These are phyloP conservation scores for Paramecium primaurelia DNA, from an alignment of 73 alveolate species.

Conservation along the genomic window DNA sequence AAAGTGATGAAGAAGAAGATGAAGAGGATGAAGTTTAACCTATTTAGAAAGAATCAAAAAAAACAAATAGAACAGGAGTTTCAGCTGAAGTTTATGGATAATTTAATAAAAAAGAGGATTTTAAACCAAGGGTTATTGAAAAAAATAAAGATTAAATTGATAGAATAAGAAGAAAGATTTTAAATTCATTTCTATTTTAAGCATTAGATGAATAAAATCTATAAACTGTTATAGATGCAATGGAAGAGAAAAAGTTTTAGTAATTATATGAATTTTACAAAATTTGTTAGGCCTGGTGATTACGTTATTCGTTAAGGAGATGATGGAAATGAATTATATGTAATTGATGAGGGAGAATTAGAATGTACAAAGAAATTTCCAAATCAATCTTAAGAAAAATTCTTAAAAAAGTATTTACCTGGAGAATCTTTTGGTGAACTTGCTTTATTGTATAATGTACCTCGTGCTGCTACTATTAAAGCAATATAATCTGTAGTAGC, in stretches of 20 bases:
- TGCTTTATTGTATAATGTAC: conserved; percentile 89
- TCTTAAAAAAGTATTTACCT: conserved; percentile 66
- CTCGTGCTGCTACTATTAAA: conserved; percentile 89
- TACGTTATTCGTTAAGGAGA: conserved; percentile 87
- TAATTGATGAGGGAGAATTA: conserved; percentile 85
- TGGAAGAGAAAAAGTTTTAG: conserved; percentile 89
- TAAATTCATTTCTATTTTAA: conserved; percentile 81
- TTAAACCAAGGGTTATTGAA: conserved; percentile 68
- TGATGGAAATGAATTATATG: conserved; percentile 91
- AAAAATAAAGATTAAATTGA: conserved; percentile 70
- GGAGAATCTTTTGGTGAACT: conserved; percentile 86
- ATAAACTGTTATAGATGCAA: conserved; percentile 89
- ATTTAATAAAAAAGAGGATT: conserved; percentile 80
- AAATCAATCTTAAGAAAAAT: conserved; percentile 59
- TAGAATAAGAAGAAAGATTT: conserved; percentile 75
- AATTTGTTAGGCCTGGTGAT: conserved; percentile 21
- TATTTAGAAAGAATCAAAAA: conserved; percentile 15
- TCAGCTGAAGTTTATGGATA: conserved; percentile 93
- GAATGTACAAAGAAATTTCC: conserved; percentile 72
- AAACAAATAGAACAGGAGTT: conserved; percentile 68
- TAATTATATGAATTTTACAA: not conserved
- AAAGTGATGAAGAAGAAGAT: conserved; percentile 58
- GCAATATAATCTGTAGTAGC: conserved; percentile 75
- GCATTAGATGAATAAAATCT: conserved; percentile 88
- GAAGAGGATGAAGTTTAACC: conserved; percentile 53